These are phyloP conservation scores for Euptelea pleiosperma DNA, from an alignment of 164 flowering plant species.

Conservation along the genomic window DNA sequence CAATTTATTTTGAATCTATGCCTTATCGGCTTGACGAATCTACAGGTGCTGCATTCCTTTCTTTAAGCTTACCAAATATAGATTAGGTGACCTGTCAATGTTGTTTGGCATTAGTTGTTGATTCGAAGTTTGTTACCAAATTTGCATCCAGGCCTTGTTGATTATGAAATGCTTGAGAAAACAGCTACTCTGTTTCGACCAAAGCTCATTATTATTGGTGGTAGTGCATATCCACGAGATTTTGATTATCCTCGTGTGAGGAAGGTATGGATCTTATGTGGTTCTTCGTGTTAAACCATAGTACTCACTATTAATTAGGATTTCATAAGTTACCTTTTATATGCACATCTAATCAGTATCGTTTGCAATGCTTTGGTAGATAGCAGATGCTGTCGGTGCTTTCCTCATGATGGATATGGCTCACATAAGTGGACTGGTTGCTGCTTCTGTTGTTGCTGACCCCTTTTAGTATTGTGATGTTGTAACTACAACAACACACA, in stretches of 20 bases:
- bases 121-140: background rate
- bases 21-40: slow-evolving; percentile 88
- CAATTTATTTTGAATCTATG: slow-evolving; percentile 91
- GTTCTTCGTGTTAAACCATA: background rate
- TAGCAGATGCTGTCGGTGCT: slow-evolving; percentile 89
- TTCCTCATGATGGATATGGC: slow-evolving; percentile 99
- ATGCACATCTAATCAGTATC: slow-evolving; percentile 8
- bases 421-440: slow-evolving; percentile 92
- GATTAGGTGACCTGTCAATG: background rate
- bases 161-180: slow-evolving; percentile 97
- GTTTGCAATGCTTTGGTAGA: slow-evolving; percentile 37
- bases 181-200: slow-evolving; percentile 82
- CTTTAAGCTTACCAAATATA: background rate
- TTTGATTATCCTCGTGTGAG: slow-evolving; percentile 93
- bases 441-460: slow-evolving; percentile 86
- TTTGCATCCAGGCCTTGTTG: slow-evolving; percentile 59
- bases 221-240: slow-evolving; percentile 96
- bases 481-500: slow-evolving; percentile 96
- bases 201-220: slow-evolving; percentile 92
- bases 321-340: background rate
- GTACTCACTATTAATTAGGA: slow-evolving; percentile 1
- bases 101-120: background rate
- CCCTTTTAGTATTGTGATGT: slow-evolving; percentile 94
- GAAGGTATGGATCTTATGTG: slow-evolving; percentile 47
- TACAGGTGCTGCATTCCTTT: slow-evolving; percentile 47